These are phyloP conservation scores for Mesotaenium endlicherianum DNA, from an alignment of 139 green algal genomes.

Conservation along the genomic window DNA sequence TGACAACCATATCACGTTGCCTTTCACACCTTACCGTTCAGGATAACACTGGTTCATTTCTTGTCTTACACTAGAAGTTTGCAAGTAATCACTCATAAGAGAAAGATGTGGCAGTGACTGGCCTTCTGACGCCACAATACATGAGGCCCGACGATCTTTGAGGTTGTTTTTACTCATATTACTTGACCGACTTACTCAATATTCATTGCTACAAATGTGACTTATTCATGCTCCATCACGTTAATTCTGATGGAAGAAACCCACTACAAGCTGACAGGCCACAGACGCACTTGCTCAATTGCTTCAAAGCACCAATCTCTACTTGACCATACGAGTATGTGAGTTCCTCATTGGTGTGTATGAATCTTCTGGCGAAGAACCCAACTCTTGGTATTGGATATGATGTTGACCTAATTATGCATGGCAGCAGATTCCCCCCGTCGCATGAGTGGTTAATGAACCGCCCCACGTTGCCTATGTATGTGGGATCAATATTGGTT, in stretches of 20 bases:
- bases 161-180: too few species aligned
- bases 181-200: too few species aligned
- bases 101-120: too few species aligned
- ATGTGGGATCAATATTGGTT: slow-evolving; percentile 59
- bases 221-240: too few species aligned
- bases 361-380: neutral
- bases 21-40: too few species aligned
- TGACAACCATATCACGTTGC: too few species aligned
- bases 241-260: neutral
- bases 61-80: too few species aligned
- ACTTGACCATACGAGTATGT: slow-evolving; percentile 12
- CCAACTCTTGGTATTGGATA: neutral
- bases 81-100: too few species aligned
- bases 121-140: too few species aligned
- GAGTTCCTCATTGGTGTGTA: neutral
- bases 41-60: too few species aligned
- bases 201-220: too few species aligned
- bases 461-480: slow-evolving; percentile 54
- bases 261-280: neutral
- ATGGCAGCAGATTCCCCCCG: neutral
- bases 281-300: neutral
- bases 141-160: too few species aligned
- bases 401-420: neutral
- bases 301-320: neutral
- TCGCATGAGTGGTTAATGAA: slow-evolving; percentile 74